Percentiles rank a stretch among this genome's conserved stretches.
These are phyloP conservation scores for Nothophaeocryptopus gaeumannii DNA, from an alignment of 2,329 filamentous ascomycete species.

Conservation along the genomic window DNA sequence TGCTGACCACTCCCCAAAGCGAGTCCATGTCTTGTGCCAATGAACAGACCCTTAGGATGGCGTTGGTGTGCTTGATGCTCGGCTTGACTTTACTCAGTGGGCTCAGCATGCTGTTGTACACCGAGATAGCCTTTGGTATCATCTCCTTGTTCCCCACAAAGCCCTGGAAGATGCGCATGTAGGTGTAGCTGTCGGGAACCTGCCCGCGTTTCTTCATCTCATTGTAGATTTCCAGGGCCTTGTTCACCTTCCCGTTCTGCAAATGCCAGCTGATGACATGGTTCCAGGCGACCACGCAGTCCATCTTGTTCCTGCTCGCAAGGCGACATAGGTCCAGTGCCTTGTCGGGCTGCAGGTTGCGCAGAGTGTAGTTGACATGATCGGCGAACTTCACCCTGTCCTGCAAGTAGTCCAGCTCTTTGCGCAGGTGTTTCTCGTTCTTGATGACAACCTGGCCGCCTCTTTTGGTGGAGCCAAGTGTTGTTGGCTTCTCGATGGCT, in stretches of 20 bases:
- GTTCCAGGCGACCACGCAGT: constrained; percentile 82
- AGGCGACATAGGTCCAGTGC: constrained; percentile 66
- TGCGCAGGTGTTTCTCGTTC: constrained; percentile 40
- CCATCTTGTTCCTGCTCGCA: constrained; percentile 61
- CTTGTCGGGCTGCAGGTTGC: constrained; percentile 59
- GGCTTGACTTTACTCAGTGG: constrained; percentile 64
- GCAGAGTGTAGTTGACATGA: constrained; percentile 62
- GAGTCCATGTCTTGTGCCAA: constrained; percentile 72
- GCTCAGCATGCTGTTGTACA: constrained; percentile 73
- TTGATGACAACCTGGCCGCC: constrained; percentile 6
- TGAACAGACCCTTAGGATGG: constrained; percentile 78
- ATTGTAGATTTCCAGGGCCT: constrained; percentile 80
- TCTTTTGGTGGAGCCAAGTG: constrained; percentile 1
- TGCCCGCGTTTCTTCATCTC: constrained; percentile 98
- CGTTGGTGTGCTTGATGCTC: constrained; percentile 81
- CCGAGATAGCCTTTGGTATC: constrained; percentile 65
- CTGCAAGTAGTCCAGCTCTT: constrained; percentile 60
- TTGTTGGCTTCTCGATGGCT: constrained; percentile 13
- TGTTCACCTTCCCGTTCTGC: constrained; percentile 56
- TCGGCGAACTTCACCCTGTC: constrained; percentile 73
- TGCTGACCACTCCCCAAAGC: constrained; percentile 72
- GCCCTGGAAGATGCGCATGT: constrained; percentile 77
- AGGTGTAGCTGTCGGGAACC: constrained; percentile 76
- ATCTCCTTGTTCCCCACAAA: constrained; percentile 60
- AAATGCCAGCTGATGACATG: constrained; percentile 72